Conservation (phyloP, 129 eudicot genomes). For the Helianthus annuus region DNA sequence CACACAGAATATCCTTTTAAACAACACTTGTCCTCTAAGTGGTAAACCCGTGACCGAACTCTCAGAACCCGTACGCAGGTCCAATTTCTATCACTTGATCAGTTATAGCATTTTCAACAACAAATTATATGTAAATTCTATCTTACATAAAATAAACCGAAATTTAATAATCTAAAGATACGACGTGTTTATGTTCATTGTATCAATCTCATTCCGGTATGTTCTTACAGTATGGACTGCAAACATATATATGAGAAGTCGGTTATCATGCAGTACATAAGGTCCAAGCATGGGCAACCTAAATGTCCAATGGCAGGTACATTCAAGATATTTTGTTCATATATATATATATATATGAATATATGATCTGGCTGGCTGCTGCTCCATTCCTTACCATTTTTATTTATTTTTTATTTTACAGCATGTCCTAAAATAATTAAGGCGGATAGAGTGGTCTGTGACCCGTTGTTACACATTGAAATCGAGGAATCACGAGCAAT, state of each 20-base stretch:
- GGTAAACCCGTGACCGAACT: slow-evolving; percentile 81
- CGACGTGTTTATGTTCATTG: slow-evolving; percentile 1
- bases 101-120: not conserved
- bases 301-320: slow-evolving; percentile 86
- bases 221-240: slow-evolving; percentile 68
- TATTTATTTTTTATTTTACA: slow-evolving; percentile 21
- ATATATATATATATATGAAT: slow-evolving; percentile 5
- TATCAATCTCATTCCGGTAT: slow-evolving; percentile 5
- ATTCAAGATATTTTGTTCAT: not conserved
- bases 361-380: slow-evolving; percentile 1
- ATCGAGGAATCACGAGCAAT: slow-evolving; percentile 67
- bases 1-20: slow-evolving; percentile 68
- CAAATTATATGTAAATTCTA: not conserved
- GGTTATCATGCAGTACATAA: slow-evolving; percentile 60
- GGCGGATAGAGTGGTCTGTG: slow-evolving; percentile 62
- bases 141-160: not conserved
- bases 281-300: slow-evolving; percentile 37
- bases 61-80: slow-evolving; percentile 20
- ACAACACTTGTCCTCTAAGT: slow-evolving; percentile 65
- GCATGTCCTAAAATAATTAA: slow-evolving; percentile 65
- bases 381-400: slow-evolving; percentile 10
- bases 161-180: not conserved
- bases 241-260: slow-evolving; percentile 84
- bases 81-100: not conserved
- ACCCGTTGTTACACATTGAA: slow-evolving; percentile 57